These are phyloP conservation scores for Exobasidium rhododendri DNA, from an alignment of 1,284 basidiomycete species.

Conservation along the genomic window DNA sequence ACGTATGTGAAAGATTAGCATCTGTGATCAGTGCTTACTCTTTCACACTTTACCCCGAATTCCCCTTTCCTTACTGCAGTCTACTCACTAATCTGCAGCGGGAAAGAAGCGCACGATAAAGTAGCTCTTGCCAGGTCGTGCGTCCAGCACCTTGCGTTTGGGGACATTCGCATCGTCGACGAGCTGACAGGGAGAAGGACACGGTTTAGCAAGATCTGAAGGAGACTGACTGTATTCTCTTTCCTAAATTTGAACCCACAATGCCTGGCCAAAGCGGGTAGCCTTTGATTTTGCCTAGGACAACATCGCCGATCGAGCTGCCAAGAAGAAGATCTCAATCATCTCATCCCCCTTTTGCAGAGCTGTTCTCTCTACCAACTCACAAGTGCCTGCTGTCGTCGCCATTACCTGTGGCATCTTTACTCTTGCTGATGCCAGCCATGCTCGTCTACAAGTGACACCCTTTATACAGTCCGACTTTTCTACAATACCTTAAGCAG, in stretches of 20 bases:
- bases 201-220: neutral
- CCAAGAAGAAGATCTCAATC: neutral
- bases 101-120: slow-evolving; percentile 17
- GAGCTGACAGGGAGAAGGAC: neutral
- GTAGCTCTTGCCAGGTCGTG: neutral
- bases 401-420: neutral
- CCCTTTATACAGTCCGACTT: too few species aligned
- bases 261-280: slow-evolving; percentile 14
- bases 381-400: neutral
- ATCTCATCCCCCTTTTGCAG: neutral
- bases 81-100: slow-evolving; percentile 16
- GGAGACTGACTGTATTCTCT: neutral
- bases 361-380: neutral
- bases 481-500: too few species aligned
- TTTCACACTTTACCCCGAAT: too few species aligned
- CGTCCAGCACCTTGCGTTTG: neutral
- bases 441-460: neutral
- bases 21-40: neutral
- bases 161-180: slow-evolving; percentile 13
- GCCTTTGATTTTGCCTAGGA: slow-evolving; percentile 14
- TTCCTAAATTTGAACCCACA: too few species aligned
- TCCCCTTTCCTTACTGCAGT: too few species aligned
- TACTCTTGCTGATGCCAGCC: neutral
- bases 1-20: neutral
- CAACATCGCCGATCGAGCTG: slow-evolving; percentile 10